These are phyloP conservation scores for Starmerella cellae DNA, from an alignment of 805 yeast species.

Conservation along the genomic window DNA sequence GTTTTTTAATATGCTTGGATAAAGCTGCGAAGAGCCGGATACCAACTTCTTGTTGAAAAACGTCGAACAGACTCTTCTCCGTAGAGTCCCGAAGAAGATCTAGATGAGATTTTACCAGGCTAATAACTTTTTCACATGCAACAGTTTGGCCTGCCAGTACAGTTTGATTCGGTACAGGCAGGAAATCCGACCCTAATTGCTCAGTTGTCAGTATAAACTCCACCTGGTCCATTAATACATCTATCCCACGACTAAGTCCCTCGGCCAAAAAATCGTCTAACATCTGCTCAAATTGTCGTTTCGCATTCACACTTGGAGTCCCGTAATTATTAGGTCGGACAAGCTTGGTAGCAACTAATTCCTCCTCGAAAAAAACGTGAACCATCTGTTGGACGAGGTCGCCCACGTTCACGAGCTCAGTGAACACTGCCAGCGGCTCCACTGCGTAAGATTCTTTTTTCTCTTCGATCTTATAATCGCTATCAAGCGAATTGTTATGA, in stretches of 20 bases:
- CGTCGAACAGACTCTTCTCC: constrained; percentile 77
- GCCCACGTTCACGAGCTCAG: constrained; percentile 84
- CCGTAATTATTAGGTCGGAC: constrained; percentile 68
- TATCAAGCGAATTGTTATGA: background rate
- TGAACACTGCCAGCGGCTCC: constrained; percentile 77
- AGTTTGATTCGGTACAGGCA: constrained; percentile 32
- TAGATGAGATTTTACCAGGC: constrained; percentile 56
- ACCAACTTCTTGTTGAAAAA: constrained; percentile 88
- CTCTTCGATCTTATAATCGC: constrained; percentile 13
- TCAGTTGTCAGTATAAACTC: constrained; percentile 44
- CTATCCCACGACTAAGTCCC: constrained; percentile 86
- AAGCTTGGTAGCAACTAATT: constrained; percentile 42
- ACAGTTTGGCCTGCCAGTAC: constrained; percentile 33
- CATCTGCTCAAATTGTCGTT: constrained; percentile 65
- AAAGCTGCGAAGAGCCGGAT: constrained; percentile 66
- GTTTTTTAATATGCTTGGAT: constrained; percentile 62
- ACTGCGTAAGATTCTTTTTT: constrained; percentile 27
- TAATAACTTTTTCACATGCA: constrained; percentile 53
- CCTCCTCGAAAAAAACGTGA: constrained; percentile 80
- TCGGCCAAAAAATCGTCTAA: constrained; percentile 84
- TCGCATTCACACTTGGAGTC: constrained; percentile 61
- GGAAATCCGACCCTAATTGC: constrained; percentile 50
- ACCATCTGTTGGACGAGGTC: constrained; percentile 87
- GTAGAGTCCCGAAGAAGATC: constrained; percentile 65
- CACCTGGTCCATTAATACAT: constrained; percentile 70